phyloP scores from a whole-genome alignment of 176 grass and related monocot species.

The Musa troglodytarum region DNA sequence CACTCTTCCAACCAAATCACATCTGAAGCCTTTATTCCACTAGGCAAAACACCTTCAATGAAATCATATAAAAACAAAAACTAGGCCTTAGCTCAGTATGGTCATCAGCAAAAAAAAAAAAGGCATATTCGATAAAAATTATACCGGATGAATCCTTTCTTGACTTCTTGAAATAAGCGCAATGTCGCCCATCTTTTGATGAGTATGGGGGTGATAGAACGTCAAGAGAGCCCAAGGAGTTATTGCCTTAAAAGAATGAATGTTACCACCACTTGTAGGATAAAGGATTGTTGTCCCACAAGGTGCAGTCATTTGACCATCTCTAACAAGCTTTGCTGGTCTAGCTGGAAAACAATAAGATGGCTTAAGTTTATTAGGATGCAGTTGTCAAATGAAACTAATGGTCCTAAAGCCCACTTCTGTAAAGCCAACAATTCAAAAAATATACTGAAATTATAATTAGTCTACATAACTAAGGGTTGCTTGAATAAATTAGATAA shows the following conservation, averaged over 20 bases:
- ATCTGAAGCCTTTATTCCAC: slow-evolving; percentile 49
- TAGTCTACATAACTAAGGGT: too few species aligned
- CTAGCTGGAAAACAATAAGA: slow-evolving; percentile 22
- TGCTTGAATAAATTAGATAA: too few species aligned
- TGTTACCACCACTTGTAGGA: slow-evolving; percentile 77
- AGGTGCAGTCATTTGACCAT: slow-evolving; percentile 70
- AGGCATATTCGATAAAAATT: slow-evolving; percentile 12
- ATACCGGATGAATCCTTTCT: slow-evolving; percentile 44
- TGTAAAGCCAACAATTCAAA: neutral
- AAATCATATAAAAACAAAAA: slow-evolving; percentile 1
- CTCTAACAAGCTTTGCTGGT: slow-evolving; percentile 64
- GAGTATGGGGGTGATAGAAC: slow-evolving; percentile 89
- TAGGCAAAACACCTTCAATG: slow-evolving; percentile 38
- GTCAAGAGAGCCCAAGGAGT: slow-evolving; percentile 96
- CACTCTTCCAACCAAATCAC: slow-evolving; percentile 82
- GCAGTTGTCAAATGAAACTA: neutral
- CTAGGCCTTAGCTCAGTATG: slow-evolving; percentile 1
- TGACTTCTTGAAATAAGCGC: slow-evolving; percentile 75
- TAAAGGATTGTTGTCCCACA: slow-evolving; percentile 80
- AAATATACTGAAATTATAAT: too few species aligned
- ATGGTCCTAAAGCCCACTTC: neutral
- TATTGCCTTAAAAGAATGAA: slow-evolving; percentile 86
- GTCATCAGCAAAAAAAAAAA: neutral
- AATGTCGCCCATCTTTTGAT: slow-evolving; percentile 63
- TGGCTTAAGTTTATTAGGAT: neutral